These are phyloP conservation scores for Priceomyces melissophilus DNA, from an alignment of 805 yeast genomes.

Conservation along the genomic window DNA sequence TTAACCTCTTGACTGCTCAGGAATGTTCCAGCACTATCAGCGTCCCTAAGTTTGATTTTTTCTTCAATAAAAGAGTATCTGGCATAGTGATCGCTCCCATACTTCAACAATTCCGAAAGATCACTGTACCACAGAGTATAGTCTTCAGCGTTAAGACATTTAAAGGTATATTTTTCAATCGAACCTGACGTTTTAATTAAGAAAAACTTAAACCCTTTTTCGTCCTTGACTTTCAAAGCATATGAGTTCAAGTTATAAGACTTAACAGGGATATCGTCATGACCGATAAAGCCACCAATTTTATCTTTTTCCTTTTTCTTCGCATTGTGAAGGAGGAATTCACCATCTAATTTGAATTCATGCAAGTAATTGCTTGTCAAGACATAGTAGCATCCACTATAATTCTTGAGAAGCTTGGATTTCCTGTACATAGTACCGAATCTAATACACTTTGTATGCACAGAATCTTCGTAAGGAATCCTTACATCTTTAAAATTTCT, in stretches of 20 bases:
- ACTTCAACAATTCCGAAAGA: conserved; percentile 48
- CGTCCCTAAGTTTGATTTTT: conserved; percentile 28
- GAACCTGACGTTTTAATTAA: conserved; percentile 25
- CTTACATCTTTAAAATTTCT: conserved; percentile 45
- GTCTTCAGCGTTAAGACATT: conserved; percentile 43
- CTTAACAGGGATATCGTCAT: conserved; percentile 36
- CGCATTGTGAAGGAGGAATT: conserved; percentile 5
- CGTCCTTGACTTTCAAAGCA: conserved; percentile 29
- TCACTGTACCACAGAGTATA: conserved; percentile 55
- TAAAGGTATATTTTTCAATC: conserved; percentile 36
- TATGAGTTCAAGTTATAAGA: conserved; percentile 42
- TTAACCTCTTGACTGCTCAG: too few species aligned
- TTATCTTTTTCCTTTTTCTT: conserved; percentile 25
- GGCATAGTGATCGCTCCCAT: conserved; percentile 40
- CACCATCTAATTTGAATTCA: conserved; percentile 35
- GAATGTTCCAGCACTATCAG: not conserved
- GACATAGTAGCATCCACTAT: conserved; percentile 33
- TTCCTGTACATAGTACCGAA: conserved; percentile 41
- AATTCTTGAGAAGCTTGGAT: conserved; percentile 38
- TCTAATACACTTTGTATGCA: conserved; percentile 39
- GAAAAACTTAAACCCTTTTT: conserved; percentile 31
- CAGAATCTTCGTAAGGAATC: conserved; percentile 33
- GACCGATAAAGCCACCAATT: conserved; percentile 38
- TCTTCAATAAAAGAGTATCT: conserved; percentile 49
- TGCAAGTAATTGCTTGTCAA: conserved; percentile 43